Evolutionary conservation across 192 early-diverging fungal genomes (phyloP).

Genomic region (Backusella sp.): DNA sequence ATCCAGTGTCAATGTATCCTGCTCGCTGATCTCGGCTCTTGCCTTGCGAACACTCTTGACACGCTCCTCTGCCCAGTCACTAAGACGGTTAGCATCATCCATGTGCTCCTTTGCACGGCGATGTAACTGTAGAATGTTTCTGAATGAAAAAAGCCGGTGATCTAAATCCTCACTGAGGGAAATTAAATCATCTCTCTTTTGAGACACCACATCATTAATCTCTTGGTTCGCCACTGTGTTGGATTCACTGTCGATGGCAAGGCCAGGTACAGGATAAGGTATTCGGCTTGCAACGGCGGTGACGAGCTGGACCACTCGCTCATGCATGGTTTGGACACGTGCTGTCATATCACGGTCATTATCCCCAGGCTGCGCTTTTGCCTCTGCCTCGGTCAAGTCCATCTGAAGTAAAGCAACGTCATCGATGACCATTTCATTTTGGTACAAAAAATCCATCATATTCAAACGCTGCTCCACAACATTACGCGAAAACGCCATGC

Average conservation of each 20-base stretch:
- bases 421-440: constrained; percentile 6
- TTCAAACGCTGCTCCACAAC: constrained; percentile 39
- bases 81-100: constrained; percentile 3
- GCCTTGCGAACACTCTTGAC: not conserved
- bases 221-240: constrained; percentile 18
- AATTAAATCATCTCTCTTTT: constrained; percentile 13
- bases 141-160: constrained; percentile 2
- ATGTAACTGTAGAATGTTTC: constrained; percentile 22
- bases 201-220: constrained; percentile 11
- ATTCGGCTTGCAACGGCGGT: constrained; percentile 15
- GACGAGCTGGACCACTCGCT: constrained; percentile 14
- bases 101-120: constrained; percentile 13
- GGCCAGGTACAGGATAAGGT: constrained; percentile 13
- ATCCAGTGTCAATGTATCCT: not conserved
- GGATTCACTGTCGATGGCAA: constrained; percentile 9
- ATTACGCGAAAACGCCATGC: constrained; percentile 31
- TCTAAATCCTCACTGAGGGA: constrained; percentile 2
- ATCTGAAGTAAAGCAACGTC: constrained; percentile 11
- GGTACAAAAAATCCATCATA: constrained; percentile 38
- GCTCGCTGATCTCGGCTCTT: constrained; percentile 4
- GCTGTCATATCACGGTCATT: constrained; percentile 17
- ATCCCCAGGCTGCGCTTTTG: constrained; percentile 7
- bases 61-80: constrained; percentile 10
- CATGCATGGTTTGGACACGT: constrained; percentile 13
- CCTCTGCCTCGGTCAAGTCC: constrained; percentile 8